These are phyloP conservation scores for Parietaria judaica DNA, from an alignment of 306 rosid genomes.

Conservation along the genomic window DNA sequence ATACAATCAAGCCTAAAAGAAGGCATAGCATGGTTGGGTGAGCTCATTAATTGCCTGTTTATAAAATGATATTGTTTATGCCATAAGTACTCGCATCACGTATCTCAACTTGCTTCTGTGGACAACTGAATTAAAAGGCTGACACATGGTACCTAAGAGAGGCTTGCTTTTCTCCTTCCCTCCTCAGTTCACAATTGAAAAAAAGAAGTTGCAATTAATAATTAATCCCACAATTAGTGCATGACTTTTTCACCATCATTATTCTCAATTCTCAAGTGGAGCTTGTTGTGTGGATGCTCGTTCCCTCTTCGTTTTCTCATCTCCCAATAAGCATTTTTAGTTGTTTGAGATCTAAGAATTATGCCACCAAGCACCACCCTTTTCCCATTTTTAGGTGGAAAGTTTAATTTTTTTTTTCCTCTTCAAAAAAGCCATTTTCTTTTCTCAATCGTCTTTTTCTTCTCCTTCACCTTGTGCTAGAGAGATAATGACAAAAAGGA, in stretches of 20 bases:
- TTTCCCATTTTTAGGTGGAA: not conserved
- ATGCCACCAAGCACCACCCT: not conserved
- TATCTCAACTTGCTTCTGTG: constrained; percentile 10
- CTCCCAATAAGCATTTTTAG: not conserved
- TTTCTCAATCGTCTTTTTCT: not conserved
- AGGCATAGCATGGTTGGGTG: constrained; percentile 21
- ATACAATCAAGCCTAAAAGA: not conserved
- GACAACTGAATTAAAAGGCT: constrained; percentile 13
- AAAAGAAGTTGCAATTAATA: constrained; percentile 20
- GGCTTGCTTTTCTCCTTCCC: not conserved
- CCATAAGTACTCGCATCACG: not conserved
- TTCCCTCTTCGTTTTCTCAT: constrained; percentile 11
- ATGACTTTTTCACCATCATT: constrained; percentile 12
- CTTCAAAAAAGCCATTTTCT: not conserved
- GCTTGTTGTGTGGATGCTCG: constrained; percentile 3
- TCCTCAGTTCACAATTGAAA: constrained; percentile 3
- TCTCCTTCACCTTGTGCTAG: not conserved
- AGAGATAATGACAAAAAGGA: constrained; percentile 10
- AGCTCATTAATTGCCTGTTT: constrained; percentile 20
- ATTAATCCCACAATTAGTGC: constrained; percentile 15
- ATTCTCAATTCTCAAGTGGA: constrained; percentile 19
- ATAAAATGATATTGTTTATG: constrained; percentile 9
- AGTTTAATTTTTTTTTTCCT: not conserved
- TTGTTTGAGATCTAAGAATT: constrained; percentile 3
- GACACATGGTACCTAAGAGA: constrained; percentile 8